Percentiles rank a stretch among this genome's conserved stretches.
These are phyloP conservation scores for Aspergillus persii DNA, from an alignment of 2,329 filamentous ascomycete genomes.

Conservation along the genomic window DNA sequence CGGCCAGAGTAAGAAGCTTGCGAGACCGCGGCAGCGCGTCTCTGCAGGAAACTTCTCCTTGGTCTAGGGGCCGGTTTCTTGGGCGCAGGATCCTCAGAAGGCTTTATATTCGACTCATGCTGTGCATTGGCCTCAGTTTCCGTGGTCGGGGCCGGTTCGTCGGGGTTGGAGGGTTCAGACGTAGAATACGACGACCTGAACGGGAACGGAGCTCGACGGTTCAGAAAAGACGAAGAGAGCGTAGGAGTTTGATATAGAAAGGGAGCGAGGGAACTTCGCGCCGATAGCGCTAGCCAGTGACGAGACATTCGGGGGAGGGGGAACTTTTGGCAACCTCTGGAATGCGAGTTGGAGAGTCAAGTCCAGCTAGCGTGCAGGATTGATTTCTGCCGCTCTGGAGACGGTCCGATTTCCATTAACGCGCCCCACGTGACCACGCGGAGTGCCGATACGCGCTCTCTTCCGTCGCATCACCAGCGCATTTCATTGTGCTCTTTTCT, in stretches of 20 bases:
- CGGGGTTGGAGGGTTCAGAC: conserved; percentile 1
- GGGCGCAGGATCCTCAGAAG: too few species aligned
- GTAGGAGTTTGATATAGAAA: conserved; percentile 74
- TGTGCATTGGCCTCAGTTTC: background rate
- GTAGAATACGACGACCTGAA: conserved; percentile 18
- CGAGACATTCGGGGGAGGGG: conserved; percentile 20
- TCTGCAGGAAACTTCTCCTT: conserved; percentile 9
- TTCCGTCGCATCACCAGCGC: background rate
- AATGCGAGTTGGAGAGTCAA: background rate
- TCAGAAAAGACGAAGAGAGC: conserved; percentile 31
- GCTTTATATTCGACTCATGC: background rate
- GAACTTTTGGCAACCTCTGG: conserved; percentile 8
- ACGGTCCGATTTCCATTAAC: background rate
- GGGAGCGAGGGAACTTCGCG: conserved; percentile 50
- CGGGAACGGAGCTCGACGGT: conserved; percentile 9
- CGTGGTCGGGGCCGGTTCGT: background rate
- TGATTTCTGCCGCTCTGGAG: background rate
- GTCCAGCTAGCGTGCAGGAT: background rate
- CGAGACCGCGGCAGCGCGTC: background rate
- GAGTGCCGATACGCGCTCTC: background rate
- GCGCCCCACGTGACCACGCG: conserved; percentile 24
- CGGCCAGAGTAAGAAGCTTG: background rate
- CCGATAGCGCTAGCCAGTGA: conserved; percentile 28
- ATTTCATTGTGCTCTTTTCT: background rate
- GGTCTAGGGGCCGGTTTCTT: background rate